A percentile compares a stretch with the other conserved stretches of the same genome.
phyloP scores from a whole-genome alignment of 2,329 filamentous ascomycete species.

The Arthrobotrys sinensis region DNA sequence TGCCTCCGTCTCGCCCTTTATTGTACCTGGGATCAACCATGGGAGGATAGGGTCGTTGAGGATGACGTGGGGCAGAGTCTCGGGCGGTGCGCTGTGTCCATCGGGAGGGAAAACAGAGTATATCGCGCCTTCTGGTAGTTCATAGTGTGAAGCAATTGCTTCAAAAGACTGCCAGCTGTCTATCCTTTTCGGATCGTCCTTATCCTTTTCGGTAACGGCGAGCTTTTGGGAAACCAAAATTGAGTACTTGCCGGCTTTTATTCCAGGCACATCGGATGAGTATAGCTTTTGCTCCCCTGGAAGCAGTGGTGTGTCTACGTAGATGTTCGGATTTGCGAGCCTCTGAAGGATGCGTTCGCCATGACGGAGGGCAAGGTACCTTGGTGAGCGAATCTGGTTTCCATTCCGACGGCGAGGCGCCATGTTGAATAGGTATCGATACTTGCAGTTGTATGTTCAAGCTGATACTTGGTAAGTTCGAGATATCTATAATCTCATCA shows the following conservation, averaged over 20 bases:
- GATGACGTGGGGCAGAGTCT: conserved; percentile 69
- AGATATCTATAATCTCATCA: too few species aligned
- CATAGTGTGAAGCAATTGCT: conserved; percentile 67
- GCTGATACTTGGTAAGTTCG: too few species aligned
- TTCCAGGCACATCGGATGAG: not conserved
- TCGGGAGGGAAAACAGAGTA: conserved; percentile 68
- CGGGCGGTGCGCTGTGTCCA: conserved; percentile 66
- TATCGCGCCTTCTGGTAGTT: conserved; percentile 65
- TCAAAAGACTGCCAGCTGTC: conserved; percentile 63
- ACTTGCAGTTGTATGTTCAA: too few species aligned
- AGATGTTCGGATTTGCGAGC: too few species aligned
- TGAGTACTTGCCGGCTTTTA: not conserved
- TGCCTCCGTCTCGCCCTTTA: too few species aligned
- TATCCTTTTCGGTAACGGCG: not conserved
- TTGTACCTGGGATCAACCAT: conserved; percentile 67
- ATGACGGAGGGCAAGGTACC: too few species aligned
- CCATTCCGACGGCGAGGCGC: too few species aligned
- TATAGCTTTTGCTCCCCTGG: not conserved
- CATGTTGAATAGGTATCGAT: too few species aligned
- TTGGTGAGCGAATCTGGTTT: not conserved
- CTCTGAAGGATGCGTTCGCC: too few species aligned
- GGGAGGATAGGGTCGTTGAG: conserved; percentile 69
- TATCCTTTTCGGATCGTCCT: not conserved
- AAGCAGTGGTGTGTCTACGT: too few species aligned
- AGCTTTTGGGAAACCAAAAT: not conserved